A percentile compares a stretch with the other conserved stretches of the same genome.
Conservation (phyloP, 345 rosid species). For the Aethionema arabicum region DNA sequence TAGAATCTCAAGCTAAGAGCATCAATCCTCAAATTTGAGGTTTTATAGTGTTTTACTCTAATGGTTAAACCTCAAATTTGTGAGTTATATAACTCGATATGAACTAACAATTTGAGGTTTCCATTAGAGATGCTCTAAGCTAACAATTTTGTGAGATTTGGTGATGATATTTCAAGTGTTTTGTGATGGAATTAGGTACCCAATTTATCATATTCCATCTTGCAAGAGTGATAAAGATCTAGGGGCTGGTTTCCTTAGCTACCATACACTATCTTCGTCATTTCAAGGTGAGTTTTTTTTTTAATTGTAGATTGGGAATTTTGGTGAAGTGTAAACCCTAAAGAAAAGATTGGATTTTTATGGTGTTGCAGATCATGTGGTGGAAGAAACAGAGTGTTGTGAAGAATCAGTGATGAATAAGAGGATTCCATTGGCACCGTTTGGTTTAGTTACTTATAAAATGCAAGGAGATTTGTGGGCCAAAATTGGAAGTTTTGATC, state of each 20-base stretch:
- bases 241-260: conserved; percentile 63
- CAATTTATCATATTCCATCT: conserved; percentile 70
- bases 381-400: conserved; percentile 31
- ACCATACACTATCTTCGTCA: conserved; percentile 71
- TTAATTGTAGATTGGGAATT: too few species aligned
- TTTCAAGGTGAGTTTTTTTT: conserved; percentile 56
- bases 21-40: too few species aligned
- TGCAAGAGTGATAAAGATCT: conserved; percentile 58
- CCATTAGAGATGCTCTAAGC: too few species aligned
- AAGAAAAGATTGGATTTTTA: conserved; percentile 3
- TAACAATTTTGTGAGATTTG: too few species aligned
- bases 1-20: too few species aligned
- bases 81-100: too few species aligned
- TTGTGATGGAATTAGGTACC: conserved; percentile 53
- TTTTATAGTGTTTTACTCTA: too few species aligned
- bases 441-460: conserved; percentile 67
- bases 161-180: background rate
- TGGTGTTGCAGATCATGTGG: conserved; percentile 39
- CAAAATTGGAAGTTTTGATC: conserved; percentile 41
- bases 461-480: conserved; percentile 83
- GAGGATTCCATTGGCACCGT: conserved; percentile 54
- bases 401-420: conserved; percentile 26
- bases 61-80: too few species aligned
- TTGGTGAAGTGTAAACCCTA: too few species aligned
- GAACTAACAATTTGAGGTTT: too few species aligned